phyloP scores from a whole-genome alignment of 495 filamentous ascomycete genomes.

The Penicillium ucsense region DNA sequence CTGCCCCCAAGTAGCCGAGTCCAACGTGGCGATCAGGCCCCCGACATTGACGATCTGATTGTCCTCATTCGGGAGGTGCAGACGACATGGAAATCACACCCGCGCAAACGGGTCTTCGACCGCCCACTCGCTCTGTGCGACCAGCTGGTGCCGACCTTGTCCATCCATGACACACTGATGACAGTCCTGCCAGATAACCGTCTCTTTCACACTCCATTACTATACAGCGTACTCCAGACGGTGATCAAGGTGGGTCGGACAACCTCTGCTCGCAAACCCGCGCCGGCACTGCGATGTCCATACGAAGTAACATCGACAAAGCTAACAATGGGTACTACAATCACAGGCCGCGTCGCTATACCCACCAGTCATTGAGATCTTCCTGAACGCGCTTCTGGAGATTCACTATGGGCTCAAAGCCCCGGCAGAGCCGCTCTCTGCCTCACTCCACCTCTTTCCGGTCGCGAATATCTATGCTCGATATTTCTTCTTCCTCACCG shows the following conservation, averaged over 20 bases:
- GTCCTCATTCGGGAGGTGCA: constrained; percentile 23
- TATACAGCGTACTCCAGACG: constrained; percentile 37
- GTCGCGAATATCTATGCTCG: constrained; percentile 36
- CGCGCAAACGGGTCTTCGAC: constrained; percentile 22
- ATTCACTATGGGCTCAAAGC: constrained; percentile 31
- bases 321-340: not conserved
- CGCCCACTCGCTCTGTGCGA: constrained; percentile 25
- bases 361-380: constrained; percentile 33
- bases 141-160: constrained; percentile 26
- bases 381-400: constrained; percentile 31
- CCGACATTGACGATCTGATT: constrained; percentile 24
- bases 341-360: constrained; percentile 36
- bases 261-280: not conserved
- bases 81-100: constrained; percentile 19
- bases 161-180: constrained; percentile 27
- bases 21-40: constrained; percentile 25
- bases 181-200: constrained; percentile 26
- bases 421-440: constrained; percentile 8
- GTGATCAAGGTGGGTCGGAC: constrained; percentile 32
- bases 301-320: not conserved
- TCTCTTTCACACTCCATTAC: constrained; percentile 29
- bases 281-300: not conserved
- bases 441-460: constrained; percentile 13
- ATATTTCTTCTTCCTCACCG: constrained; percentile 37
- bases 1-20: constrained; percentile 25